A percentile compares a stretch with the other conserved stretches of the same genome.
Conservation (phyloP, 805 yeast species). For the Zygosaccharomyces siamensis region DNA sequence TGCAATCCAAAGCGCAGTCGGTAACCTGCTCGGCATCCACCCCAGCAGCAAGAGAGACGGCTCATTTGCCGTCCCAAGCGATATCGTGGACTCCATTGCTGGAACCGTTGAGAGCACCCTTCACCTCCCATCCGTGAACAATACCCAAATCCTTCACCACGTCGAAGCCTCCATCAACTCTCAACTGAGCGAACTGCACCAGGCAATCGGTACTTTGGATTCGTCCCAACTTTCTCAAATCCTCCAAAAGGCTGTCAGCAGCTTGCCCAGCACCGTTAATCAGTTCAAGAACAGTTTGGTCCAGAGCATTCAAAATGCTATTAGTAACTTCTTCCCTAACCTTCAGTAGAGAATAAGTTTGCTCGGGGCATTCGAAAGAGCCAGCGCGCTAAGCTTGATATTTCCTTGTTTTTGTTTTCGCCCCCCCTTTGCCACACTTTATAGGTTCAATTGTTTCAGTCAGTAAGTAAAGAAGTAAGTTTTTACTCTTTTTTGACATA, state of each 20-base stretch:
- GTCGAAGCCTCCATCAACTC: not conserved
- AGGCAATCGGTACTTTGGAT: not conserved
- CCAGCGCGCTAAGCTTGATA: too few relatives aligned
- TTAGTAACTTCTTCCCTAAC: not conserved
- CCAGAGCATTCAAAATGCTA: not conserved
- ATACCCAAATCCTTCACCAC: not conserved
- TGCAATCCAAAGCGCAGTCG: not conserved
- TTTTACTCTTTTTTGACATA: too few relatives aligned
- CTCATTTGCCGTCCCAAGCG: too few relatives aligned
- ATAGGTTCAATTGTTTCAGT: too few relatives aligned
- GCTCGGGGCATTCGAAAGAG: too few relatives aligned
- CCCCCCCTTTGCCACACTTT: too few relatives aligned
- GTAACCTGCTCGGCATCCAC: not conserved
- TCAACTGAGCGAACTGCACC: not conserved
- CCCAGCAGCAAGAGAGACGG: too few relatives aligned
- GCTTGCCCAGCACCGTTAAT: not conserved
- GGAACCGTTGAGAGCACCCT: too few relatives aligned
- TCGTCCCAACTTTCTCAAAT: not conserved
- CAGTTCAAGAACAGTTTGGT: not conserved
- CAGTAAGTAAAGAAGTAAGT: too few relatives aligned
- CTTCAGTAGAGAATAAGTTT: too few relatives aligned
- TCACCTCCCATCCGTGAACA: not conserved
- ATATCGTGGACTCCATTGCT: too few relatives aligned
- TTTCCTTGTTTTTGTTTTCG: too few relatives aligned
- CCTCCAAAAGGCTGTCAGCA: not conserved